These are phyloP conservation scores for Penicillium ucsense DNA, from an alignment of 495 filamentous ascomycete genomes.

Conservation along the genomic window DNA sequence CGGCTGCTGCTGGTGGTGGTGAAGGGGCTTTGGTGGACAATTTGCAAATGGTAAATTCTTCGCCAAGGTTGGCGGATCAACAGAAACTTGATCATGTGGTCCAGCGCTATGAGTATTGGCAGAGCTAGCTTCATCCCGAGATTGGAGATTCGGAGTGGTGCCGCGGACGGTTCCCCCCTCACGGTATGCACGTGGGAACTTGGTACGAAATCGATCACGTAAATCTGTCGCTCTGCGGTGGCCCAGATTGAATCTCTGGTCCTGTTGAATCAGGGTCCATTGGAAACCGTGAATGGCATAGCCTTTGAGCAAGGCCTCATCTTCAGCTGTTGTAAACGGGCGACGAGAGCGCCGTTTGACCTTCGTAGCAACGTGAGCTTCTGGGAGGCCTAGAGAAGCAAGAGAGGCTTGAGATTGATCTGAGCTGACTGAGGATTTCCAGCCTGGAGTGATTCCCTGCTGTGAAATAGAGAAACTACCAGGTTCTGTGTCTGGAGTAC, in stretches of 20 bases:
- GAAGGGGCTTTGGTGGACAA: conserved; percentile 4
- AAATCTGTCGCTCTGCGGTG: conserved; percentile 68
- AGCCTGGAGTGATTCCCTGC: conserved; percentile 5
- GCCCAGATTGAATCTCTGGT: conserved; percentile 54
- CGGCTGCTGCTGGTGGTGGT: background rate
- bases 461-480: background rate
- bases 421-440: conserved; percentile 11
- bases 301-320: conserved; percentile 65
- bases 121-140: background rate
- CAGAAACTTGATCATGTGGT: conserved; percentile 1
- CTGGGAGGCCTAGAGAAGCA: conserved; percentile 27
- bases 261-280: conserved; percentile 74
- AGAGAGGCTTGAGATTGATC: conserved; percentile 22
- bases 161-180: conserved; percentile 38
- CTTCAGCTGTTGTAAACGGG: conserved; percentile 65
- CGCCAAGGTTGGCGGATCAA: conserved; percentile 8
- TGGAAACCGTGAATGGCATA: conserved; percentile 64
- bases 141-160: conserved; percentile 11
- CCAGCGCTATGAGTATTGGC: conserved; percentile 4
- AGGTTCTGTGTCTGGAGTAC: conserved; percentile 7
- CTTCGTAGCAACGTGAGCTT: conserved; percentile 28
- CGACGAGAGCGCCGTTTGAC: conserved; percentile 36
- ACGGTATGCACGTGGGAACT: conserved; percentile 64
- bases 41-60: conserved; percentile 1
- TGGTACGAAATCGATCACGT: conserved; percentile 72